A percentile compares a stretch with the other conserved stretches of the same genome.
These are phyloP conservation scores for Rhodotorula mucilaginosa DNA, from an alignment of 1,284 basidiomycete genomes.

Conservation along the genomic window DNA sequence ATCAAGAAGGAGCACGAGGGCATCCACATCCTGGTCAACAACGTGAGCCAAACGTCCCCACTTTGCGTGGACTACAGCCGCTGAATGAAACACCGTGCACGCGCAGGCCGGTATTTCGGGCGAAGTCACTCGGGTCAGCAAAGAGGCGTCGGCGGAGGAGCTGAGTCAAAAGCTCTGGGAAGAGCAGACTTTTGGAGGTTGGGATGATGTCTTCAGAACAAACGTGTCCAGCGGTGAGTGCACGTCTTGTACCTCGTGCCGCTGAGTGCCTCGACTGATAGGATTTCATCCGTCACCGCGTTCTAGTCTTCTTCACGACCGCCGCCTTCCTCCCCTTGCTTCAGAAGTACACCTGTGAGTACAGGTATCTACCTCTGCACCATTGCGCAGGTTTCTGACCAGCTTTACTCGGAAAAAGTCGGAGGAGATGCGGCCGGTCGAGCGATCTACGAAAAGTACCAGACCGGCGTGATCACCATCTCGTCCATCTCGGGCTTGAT, in stretches of 20 bases:
- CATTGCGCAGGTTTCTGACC: not conserved
- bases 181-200: conserved; percentile 59
- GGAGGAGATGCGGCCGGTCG: conserved; percentile 15
- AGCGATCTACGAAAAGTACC: conserved; percentile 58
- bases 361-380: fast-evolving
- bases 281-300: not conserved
- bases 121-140: conserved; percentile 56
- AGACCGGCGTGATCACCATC: conserved; percentile 63
- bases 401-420: not conserved
- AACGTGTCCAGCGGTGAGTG: conserved; percentile 36
- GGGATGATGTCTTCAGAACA: conserved; percentile 57
- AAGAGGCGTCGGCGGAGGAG: conserved; percentile 48
- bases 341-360: conserved; percentile 51
- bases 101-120: conserved; percentile 47
- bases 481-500: conserved; percentile 69
- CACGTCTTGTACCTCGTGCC: not conserved
- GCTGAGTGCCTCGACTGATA: too few species aligned
- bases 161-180: conserved; percentile 62
- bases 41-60: not conserved
- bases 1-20: conserved; percentile 61
- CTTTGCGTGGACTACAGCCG: too few species aligned
- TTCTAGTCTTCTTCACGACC: conserved; percentile 64
- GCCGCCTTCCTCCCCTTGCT: conserved; percentile 71
- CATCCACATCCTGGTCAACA: conserved; percentile 71
- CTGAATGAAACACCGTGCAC: conserved; percentile 49